These are phyloP conservation scores for Phialophora chinensis DNA, from an alignment of 2,329 filamentous ascomycete species.

Conservation along the genomic window DNA sequence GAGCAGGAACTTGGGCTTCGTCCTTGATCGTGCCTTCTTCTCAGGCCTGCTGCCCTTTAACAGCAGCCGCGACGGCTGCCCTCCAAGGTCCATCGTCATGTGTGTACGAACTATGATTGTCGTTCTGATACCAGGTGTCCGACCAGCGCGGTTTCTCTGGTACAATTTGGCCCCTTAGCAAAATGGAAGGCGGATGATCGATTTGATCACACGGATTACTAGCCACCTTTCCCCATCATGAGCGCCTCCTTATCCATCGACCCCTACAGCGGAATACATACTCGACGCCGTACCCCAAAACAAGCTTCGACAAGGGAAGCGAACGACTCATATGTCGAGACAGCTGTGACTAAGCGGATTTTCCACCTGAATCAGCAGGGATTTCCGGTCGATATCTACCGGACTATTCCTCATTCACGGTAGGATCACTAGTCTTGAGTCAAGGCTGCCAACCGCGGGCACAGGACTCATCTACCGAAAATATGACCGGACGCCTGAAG, in stretches of 20 bases:
- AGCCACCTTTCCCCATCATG: not conserved
- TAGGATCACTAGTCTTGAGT: not conserved
- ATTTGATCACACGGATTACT: not conserved
- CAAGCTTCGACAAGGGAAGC: not conserved
- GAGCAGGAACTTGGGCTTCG: not conserved
- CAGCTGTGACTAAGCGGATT: not conserved
- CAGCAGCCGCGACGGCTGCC: not conserved
- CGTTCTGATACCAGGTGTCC: not conserved
- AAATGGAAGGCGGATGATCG: not conserved
- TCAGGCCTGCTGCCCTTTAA: too few relatives aligned
- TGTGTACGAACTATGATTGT: not conserved
- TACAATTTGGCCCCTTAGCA: not conserved
- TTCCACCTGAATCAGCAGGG: conserved; percentile 1
- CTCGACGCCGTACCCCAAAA: not conserved
- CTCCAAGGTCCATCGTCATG: not conserved
- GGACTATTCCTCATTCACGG: not conserved
- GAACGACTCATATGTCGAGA: not conserved
- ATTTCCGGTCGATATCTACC: not conserved
- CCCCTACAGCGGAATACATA: not conserved
- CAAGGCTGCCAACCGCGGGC: not conserved
- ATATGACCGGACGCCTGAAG: not conserved
- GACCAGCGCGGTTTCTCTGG: not conserved
- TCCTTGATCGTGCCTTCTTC: not conserved
- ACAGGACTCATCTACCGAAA: not conserved
- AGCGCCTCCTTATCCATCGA: not conserved